Base-by-base conservation (phyloP, 306 rosid genomes). In the Elaeagnus macrophylla region DNA sequence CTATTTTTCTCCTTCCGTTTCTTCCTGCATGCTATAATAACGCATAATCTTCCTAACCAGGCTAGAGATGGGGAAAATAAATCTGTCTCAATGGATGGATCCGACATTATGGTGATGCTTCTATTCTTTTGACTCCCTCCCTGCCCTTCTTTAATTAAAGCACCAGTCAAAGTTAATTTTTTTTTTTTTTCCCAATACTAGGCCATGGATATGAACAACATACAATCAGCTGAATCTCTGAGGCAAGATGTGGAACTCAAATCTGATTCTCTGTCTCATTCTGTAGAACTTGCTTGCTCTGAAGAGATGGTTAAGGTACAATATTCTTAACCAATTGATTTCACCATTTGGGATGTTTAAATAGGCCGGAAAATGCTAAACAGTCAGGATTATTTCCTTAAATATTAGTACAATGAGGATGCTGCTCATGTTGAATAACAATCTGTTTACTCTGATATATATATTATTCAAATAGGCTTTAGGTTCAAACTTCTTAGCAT, bases 301-400 rank as follows among this genome's bases (percentile, higher is more conserved):
- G 72, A 74, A 53, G 76, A 70, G 44, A 60, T 67, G 54, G 44
- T 36, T 44, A 58, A n/a, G 65, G 82, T 78, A 54, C 53, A 56
- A 44, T 41, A 17, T 54, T 7, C 6, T 50, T 48, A 38, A 51
- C 52, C 15, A 17, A 48, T 12, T 47, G 36, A 12, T 39, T 60
- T 60, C 16, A 60, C 46, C 0, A 18, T 43, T 43, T 11, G 15
- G 11, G 35, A 42, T 20, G 12, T n/a, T 19, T 17, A 16, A 57
- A n/a, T 57, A 15, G 2, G 9, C 48, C 17, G 35, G 19, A 56
- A 17, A 56, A 15, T 16, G 8, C 16, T 39, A 18, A 19, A 25
- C 25, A 12, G 17, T 40, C 12, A 36, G 46, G 15, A 15, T 11
- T 4, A 39, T 55, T 38, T 15, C 17, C 32, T 25, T 25, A 25